Evolutionary conservation across 768 basidiomycete species (phyloP).

Genomic region (Trametes elegans): DNA sequence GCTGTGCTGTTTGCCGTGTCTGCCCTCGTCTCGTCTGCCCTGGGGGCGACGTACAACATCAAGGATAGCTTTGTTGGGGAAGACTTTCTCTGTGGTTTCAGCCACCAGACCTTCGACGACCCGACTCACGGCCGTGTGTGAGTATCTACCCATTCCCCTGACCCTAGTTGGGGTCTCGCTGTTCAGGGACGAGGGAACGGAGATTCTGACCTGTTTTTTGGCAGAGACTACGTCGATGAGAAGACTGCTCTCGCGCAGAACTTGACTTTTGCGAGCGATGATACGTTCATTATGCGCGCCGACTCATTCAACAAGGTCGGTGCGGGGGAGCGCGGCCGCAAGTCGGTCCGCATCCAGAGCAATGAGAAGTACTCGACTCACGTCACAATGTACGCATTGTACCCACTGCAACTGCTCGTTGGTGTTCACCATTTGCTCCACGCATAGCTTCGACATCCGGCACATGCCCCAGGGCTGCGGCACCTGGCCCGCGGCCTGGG

Average conservation of each 20-base stretch:
- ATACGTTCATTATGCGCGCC: constrained; percentile 54
- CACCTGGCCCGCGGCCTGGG: constrained; percentile 62
- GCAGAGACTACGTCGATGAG: constrained; percentile 44
- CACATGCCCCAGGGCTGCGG: constrained; percentile 59
- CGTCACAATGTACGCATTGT: constrained; percentile 29
- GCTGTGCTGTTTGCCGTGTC: constrained; percentile 18
- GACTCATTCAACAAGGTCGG: constrained; percentile 48
- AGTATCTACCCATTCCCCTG: constrained; percentile 24
- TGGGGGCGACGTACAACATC: constrained; percentile 24
- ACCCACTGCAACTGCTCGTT: constrained; percentile 24
- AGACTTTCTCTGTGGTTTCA: constrained; percentile 48
- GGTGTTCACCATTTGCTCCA: background rate
- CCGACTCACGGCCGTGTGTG: constrained; percentile 72
- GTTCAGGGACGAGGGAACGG: background rate
- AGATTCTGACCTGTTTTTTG: no score
- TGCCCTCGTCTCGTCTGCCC: constrained; percentile 18
- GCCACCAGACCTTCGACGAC: constrained; percentile 48
- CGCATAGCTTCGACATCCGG: constrained; percentile 40
- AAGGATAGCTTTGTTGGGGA: constrained; percentile 26
- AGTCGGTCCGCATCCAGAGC: constrained; percentile 55
- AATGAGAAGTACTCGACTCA: constrained; percentile 51
- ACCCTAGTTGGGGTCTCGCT: no score
- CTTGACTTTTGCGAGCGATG: constrained; percentile 53
- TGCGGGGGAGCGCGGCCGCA: constrained; percentile 50
- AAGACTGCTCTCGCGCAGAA: constrained; percentile 52